Base-by-base conservation (phyloP, 805 yeast species). In the Spathaspora girioi region DNA sequence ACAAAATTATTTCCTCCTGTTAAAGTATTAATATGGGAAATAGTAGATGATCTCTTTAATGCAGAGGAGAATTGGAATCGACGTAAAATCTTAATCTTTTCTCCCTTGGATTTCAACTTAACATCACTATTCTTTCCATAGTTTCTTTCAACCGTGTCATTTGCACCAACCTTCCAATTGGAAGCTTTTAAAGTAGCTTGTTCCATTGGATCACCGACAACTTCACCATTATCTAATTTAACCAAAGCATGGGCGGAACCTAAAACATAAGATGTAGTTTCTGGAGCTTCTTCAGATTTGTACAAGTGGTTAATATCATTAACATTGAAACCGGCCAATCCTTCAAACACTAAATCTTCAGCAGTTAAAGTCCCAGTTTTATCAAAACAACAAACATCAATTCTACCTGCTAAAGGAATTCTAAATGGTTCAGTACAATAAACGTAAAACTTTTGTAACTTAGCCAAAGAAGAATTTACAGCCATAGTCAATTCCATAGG, bases 401-500 rank as follows among this genome's bases (percentile, higher is more conserved):
- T 84, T 75, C 98, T 86, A 61, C 99, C 99, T 51, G 98, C 99
- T 65, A 87, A 82, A 50, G 99, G 98, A 59, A 94, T 92, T 75
- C 99, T 83, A 77, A 94, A 94, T 15, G 99, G 99, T 70, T 94
- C 99, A 43, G 99, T 94, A 77, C 99, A 94, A 76, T 87, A 94
- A 56, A 94, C 86, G 67, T 86, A 92, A 67, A 79, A 86, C 70
- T 94, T 94, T 60, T 87, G 84, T 57, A 94, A 78, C 2, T 97
- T 91, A 53, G 91, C 83, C 67, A 94, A 77, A 6, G 98, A 92
- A 38, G 88, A 80, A 71, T 94, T 94, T 41, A 94, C 99, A 54
- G 99, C 98, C 93, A 94, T 86, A 12, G 99, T 94, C 61, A 94
- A 80, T 76, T 94, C 99, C 98, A 94, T 94, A 53, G 99, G 99